Conservation (phyloP, 306 rosid genomes). For the Pterocarpus santalinus region DNA sequence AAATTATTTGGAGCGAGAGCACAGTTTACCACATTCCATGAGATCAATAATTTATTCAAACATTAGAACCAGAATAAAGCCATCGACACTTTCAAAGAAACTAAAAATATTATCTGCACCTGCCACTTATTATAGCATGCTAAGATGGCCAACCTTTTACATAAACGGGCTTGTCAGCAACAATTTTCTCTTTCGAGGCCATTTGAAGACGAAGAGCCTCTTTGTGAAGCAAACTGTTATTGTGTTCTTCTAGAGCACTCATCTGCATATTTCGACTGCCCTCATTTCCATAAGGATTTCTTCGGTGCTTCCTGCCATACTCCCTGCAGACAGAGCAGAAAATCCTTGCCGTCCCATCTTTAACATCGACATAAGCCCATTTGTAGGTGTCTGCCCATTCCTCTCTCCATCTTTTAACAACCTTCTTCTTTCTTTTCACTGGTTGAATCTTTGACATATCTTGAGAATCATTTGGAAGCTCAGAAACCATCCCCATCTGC, state of each 20-base stretch:
- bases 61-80: conserved; percentile 6
- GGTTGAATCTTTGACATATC: conserved; percentile 78
- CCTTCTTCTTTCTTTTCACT: conserved; percentile 89
- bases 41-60: conserved; percentile 26
- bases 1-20: conserved; percentile 32
- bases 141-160: conserved; percentile 78
- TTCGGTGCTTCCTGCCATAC: conserved; percentile 94
- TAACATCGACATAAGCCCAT: conserved; percentile 97
- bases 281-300: conserved; percentile 98
- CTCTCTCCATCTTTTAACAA: conserved; percentile 99
- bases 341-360: conserved; percentile 96
- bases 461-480: conserved; percentile 81
- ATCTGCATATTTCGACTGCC: conserved; percentile 99
- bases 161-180: conserved; percentile 86
- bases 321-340: conserved; percentile 98
- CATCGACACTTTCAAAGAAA: conserved; percentile 1
- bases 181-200: conserved; percentile 93
- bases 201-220: conserved; percentile 98
- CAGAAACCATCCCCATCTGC: conserved; percentile 85
- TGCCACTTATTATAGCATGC: conserved; percentile 34
- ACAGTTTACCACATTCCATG: not conserved
- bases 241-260: conserved; percentile 99
- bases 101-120: conserved; percentile 22
- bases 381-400: conserved; percentile 99
- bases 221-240: conserved; percentile 97